Base-by-base conservation (phyloP, 768 basidiomycete species). In the Daedalea quercina region DNA sequence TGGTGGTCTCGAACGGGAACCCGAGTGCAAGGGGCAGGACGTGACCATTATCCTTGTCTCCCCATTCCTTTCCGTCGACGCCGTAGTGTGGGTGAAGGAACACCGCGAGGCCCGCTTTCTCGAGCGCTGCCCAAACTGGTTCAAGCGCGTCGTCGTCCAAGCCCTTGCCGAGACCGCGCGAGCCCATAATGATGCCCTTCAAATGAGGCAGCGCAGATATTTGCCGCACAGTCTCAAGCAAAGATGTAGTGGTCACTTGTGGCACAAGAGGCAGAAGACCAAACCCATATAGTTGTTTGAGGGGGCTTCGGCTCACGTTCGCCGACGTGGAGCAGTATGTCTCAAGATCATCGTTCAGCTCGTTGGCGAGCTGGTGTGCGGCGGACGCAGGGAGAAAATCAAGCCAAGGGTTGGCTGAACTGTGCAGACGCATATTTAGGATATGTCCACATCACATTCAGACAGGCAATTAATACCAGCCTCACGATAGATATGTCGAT, bases 1-100 rank as follows among this genome's bases (percentile, higher is more conserved):
- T 83, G 3, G 92, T 92, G 17, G 91, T 94, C 70, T 94, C 92
- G 61, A 94, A 86, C 2, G 91, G 91, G 68, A 94, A 94, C 1
- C 92, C 91, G 15, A 92, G 75, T 0, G 90, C 88, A 48, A 94
- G 78, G 2, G 90, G 87, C 25, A 94, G 79, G 35, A 92, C 92
- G 57, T 94, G 92, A 0, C 92, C 92, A 58, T 94, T 93, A 40
- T 83, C 78, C 54, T 74, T 80, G 51, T 82, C 76, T 1, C 90
- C 90, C 77, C 87, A 94, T 3, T 79, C 81, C 43, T 76, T 77
- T n/a, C 70, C 69, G 59, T 84, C 84, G 22, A 94, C 79, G 11
- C 89, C 88, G 63, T 93, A 93, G 65, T 94, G 91, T 8, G 90
- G 90, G 60, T 92, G 90, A 26, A 94, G 65, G 71, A 94, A 94